Base-by-base conservation (phyloP, 2,329 filamentous ascomycete species). In the Penicillium italicum region DNA sequence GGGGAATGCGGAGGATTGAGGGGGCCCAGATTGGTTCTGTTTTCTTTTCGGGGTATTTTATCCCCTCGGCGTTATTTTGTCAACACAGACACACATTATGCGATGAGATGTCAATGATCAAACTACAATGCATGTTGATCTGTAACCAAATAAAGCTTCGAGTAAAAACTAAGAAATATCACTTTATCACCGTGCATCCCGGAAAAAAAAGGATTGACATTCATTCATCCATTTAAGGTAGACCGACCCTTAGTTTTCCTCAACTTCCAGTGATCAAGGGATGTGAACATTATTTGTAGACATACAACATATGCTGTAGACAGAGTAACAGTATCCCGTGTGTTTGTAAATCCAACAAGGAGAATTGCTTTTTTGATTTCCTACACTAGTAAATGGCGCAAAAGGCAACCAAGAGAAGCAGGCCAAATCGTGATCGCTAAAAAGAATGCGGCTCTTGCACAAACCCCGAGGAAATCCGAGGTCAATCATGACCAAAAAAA, bases 391-490 rank as follows among this genome's bases (percentile, higher is more conserved):
- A 18, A 50, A 36, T 28, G 5, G 28, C 20, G 20, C 5, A 38
- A 38, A 44, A 45, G 40, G 40, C 47, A 33, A 51, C 41, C 42
- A 24, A 33, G 20, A 18, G 37, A 40, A 33, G 40, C 34, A 55
- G 53, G 24, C 53, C 40, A 1, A 38, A 55, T 51, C 10, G 1
- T 1, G 24, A 55, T 40, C 9, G 20, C 31, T n/a, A 11, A 48
- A 31, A 36, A 46, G 30, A 8, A 55, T 55, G 53, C 40, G 53
- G 53, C 53, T 55, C 53, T 51, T 37, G 47, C 12, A 48, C 34
- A 37, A 26, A 8, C 24, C 26, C 48, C 28, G 22, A 31, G 20
- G 1, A 53, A 53, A 22, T 40, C 43, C 26, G 50, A 37, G 14
- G 31, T 16, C 20, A 33, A 22, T 14, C 18, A 10, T n/a, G 28